phyloP scores from a whole-genome alignment of 1,139 yeast genomes.

The Scheffersomyces segobiensis region DNA sequence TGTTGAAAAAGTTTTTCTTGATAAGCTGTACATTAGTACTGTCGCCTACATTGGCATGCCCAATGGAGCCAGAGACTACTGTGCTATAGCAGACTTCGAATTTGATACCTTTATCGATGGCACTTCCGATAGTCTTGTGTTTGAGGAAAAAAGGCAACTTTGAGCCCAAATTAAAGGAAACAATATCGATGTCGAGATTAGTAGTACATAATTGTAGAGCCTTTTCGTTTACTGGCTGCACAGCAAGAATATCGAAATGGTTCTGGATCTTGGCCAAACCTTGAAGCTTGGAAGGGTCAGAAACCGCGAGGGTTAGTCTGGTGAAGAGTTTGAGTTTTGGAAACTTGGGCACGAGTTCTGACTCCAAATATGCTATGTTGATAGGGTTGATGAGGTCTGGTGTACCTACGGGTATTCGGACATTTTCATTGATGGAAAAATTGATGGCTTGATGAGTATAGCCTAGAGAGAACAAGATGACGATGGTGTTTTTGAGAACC shows the following conservation, averaged over 20 bases:
- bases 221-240: slow-evolving; percentile 78
- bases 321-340: slow-evolving; percentile 55
- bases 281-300: slow-evolving; percentile 78
- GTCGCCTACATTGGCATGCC: slow-evolving; percentile 23
- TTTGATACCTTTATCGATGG: slow-evolving; percentile 77
- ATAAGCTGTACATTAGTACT: slow-evolving; percentile 25
- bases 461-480: slow-evolving; percentile 63
- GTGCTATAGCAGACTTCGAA: slow-evolving; percentile 76
- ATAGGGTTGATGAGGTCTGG: slow-evolving; percentile 40
- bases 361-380: slow-evolving; percentile 23
- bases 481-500: slow-evolving; percentile 48
- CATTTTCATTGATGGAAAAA: slow-evolving; percentile 56
- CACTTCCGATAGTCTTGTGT: slow-evolving; percentile 83
- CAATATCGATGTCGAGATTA: slow-evolving; percentile 73
- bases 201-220: slow-evolving; percentile 74
- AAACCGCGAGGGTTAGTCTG: slow-evolving; percentile 71
- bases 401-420: slow-evolving; percentile 53
- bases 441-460: slow-evolving; percentile 76
- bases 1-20: slow-evolving; percentile 65
- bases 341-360: slow-evolving; percentile 34
- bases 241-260: slow-evolving; percentile 77
- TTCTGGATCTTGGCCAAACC: slow-evolving; percentile 61
- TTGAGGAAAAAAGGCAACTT: slow-evolving; percentile 76
- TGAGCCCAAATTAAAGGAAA: slow-evolving; percentile 67
- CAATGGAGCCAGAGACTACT: slow-evolving; percentile 46